A percentile compares a stretch with the other conserved stretches of the same genome.
phyloP scores from a whole-genome alignment of 169 alveolate species.

The Plasmodium berghei region DNA sequence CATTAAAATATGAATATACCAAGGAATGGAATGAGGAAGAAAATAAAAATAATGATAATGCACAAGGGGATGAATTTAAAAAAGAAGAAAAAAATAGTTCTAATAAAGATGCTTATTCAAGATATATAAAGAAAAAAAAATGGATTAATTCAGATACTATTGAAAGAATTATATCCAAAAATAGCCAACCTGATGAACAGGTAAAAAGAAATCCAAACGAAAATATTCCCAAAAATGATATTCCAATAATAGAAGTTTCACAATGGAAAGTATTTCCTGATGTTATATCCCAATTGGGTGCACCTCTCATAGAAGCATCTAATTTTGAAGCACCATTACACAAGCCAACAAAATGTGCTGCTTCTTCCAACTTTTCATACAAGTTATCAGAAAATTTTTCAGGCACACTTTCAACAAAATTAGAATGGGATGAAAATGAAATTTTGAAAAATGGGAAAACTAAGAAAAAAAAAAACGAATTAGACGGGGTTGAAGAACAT shows the following conservation, averaged over 20 bases:
- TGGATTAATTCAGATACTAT: background rate
- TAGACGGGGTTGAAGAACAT: background rate
- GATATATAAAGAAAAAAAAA: background rate
- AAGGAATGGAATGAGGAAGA: background rate
- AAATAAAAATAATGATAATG: background rate
- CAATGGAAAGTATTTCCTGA: background rate
- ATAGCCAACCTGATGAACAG: background rate
- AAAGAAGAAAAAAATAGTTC: background rate
- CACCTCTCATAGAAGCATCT: background rate
- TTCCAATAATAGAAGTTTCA: background rate
- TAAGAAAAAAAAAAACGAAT: background rate
- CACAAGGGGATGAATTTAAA: background rate
- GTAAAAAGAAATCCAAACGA: background rate
- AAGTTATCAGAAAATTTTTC: no score
- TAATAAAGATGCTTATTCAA: background rate
- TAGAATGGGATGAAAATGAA: no score
- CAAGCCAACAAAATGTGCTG: no score
- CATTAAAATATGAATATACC: background rate
- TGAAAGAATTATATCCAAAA: conserved; percentile 13
- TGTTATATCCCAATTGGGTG: background rate
- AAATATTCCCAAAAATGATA: background rate
- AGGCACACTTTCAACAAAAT: no score
- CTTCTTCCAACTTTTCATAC: no score
- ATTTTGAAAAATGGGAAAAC: background rate
- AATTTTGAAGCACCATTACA: background rate